These are phyloP conservation scores for Limtongozyma cylindracea DNA, from an alignment of 805 yeast species.

Conservation along the genomic window DNA sequence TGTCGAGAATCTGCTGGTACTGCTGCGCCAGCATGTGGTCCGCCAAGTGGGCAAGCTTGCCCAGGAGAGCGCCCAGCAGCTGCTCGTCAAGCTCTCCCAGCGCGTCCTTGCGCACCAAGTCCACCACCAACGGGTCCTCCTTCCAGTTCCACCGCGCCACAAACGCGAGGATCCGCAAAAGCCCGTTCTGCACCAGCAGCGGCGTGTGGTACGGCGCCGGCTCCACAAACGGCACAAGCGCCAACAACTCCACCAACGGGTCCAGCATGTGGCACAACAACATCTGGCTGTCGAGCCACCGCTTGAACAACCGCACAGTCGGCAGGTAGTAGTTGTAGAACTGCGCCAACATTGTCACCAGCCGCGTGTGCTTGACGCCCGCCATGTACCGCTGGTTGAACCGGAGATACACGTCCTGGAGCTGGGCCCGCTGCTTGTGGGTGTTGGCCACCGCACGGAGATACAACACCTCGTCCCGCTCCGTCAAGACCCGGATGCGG, in stretches of 20 bases:
- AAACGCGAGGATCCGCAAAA: slow-evolving; percentile 45
- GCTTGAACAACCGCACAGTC: slow-evolving; percentile 63
- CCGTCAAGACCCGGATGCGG: slow-evolving; percentile 50
- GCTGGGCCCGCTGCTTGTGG: slow-evolving; percentile 28
- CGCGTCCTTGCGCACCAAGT: slow-evolving; percentile 34
- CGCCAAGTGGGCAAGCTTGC: slow-evolving; percentile 16
- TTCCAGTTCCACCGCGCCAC: slow-evolving; percentile 87
- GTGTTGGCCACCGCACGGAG: slow-evolving; percentile 46
- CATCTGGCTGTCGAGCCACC: slow-evolving; percentile 73
- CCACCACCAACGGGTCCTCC: slow-evolving; percentile 63
- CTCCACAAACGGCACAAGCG: slow-evolving; percentile 65
- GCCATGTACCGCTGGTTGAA: slow-evolving; percentile 44
- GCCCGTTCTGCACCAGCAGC: slow-evolving; percentile 56
- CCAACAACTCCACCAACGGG: slow-evolving; percentile 62
- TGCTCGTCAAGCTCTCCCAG: no score
- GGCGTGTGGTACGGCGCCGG: slow-evolving; percentile 73
- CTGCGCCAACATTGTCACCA: slow-evolving; percentile 43
- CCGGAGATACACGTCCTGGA: slow-evolving; percentile 35
- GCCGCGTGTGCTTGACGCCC: slow-evolving; percentile 57
- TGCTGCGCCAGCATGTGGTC: slow-evolving; percentile 38
- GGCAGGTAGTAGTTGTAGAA: slow-evolving; percentile 54
- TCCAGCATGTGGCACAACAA: slow-evolving; percentile 48
- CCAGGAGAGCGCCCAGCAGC: slow-evolving; percentile 6
- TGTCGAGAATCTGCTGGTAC: slow-evolving; percentile 31
- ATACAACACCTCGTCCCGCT: slow-evolving; percentile 58